A percentile compares a stretch with the other conserved stretches of the same genome.
Conservation (phyloP, 2,329 filamentous ascomycete species). For the Arthroderma sp. region DNA sequence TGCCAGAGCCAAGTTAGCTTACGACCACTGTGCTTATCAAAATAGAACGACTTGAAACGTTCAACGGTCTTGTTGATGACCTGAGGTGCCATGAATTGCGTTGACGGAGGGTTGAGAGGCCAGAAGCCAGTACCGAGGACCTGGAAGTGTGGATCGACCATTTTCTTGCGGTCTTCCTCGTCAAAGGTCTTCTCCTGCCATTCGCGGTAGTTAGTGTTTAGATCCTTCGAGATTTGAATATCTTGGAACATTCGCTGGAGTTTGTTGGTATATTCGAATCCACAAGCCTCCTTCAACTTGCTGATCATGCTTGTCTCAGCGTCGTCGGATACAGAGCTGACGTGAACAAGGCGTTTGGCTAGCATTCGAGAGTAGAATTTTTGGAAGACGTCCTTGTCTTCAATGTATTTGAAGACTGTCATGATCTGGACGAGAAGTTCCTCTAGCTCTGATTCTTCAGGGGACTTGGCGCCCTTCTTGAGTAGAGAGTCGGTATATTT, state of each 20-base stretch:
- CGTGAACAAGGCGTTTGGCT: conserved; percentile 85
- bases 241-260: conserved; percentile 99
- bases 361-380: conserved; percentile 98
- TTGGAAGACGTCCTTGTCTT: conserved; percentile 99
- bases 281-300: conserved; percentile 96
- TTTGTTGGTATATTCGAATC: conserved; percentile 99
- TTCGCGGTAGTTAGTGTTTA: conserved; percentile 80
- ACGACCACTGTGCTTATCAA: conserved; percentile 88
- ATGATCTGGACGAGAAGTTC: conserved; percentile 83
- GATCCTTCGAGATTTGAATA: conserved; percentile 96
- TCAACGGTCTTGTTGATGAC: conserved; percentile 82
- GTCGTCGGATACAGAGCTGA: conserved; percentile 90
- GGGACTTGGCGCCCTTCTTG: conserved; percentile 74
- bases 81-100: conserved; percentile 73
- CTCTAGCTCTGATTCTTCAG: conserved; percentile 89
- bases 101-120: conserved; percentile 78
- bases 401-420: conserved; percentile 99
- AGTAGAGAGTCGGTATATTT: conserved; percentile 90
- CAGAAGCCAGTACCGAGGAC: conserved; percentile 95
- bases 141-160: conserved; percentile 77
- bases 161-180: conserved; percentile 52
- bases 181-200: conserved; percentile 55
- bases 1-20: conserved; percentile 99
- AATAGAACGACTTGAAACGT: conserved; percentile 82
- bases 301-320: conserved; percentile 99